Conservation (phyloP, 257 asterid genomes). For the Solanum commersonii region DNA sequence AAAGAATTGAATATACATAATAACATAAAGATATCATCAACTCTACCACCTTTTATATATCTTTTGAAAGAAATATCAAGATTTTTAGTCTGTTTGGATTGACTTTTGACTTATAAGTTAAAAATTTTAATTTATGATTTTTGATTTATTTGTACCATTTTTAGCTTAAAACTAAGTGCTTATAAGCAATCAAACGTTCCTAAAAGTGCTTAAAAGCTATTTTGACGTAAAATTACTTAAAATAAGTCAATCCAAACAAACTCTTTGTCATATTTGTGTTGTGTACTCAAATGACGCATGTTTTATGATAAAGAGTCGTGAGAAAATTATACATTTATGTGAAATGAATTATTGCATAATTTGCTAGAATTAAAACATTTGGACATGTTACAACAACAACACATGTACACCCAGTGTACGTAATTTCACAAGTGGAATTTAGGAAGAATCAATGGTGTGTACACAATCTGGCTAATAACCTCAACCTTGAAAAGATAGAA, state of each 20-base stretch:
- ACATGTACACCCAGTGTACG: not conserved
- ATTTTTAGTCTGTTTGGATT: not conserved
- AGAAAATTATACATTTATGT: not conserved
- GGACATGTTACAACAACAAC: not conserved
- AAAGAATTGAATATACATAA: not conserved
- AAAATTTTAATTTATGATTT: rapidly evolving
- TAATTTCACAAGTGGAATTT: too few relatives aligned
- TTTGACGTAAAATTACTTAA: rapidly evolving
- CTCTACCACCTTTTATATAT: not conserved
- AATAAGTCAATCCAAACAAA: not conserved
- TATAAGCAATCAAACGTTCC: too few relatives aligned
- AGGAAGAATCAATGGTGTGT: too few relatives aligned
- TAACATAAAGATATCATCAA: not conserved
- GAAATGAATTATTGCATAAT: not conserved
- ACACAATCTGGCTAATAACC: too few relatives aligned
- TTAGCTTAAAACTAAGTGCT: too few relatives aligned
- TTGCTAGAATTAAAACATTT: not conserved
- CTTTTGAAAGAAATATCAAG: not conserved
- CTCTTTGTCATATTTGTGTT: too few relatives aligned
- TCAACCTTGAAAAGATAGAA: too few relatives aligned
- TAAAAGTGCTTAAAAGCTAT: too few relatives aligned
- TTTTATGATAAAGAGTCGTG: not conserved
- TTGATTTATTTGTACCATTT: too few relatives aligned
- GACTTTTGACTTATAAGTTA: not conserved
- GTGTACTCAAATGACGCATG: not conserved